A percentile compares a stretch with the other conserved stretches of the same genome.
These are phyloP conservation scores for Alternaria panax DNA, from an alignment of 2,329 filamentous ascomycete genomes.

Conservation along the genomic window DNA sequence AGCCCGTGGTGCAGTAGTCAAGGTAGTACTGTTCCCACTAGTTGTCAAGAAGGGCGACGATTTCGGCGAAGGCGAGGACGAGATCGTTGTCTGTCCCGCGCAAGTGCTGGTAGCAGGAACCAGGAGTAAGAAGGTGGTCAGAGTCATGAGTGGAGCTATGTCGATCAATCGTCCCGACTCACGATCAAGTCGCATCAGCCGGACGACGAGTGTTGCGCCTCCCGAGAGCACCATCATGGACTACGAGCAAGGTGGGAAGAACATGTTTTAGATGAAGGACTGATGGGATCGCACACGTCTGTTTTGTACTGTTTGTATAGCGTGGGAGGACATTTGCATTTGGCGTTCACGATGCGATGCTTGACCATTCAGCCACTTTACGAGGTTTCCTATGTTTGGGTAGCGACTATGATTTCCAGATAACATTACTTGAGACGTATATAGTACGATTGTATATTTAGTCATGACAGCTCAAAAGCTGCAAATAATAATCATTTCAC, in stretches of 20 bases:
- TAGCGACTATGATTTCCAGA: not conserved
- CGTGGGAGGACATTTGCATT: conserved; percentile 15
- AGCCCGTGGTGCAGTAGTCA: conserved; percentile 76
- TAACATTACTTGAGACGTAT: conserved; percentile 1
- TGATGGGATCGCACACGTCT: conserved; percentile 7
- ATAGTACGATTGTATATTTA: conserved; percentile 4
- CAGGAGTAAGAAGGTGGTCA: conserved; percentile 58
- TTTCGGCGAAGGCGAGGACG: conserved; percentile 83
- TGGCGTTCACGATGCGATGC: conserved; percentile 2
- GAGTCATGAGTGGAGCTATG: conserved; percentile 60
- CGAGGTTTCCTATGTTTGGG: conserved; percentile 8
- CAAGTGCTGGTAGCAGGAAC: conserved; percentile 80
- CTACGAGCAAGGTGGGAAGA: conserved; percentile 32
- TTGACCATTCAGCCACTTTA: not conserved
- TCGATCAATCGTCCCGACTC: conserved; percentile 50
- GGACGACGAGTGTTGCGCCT: conserved; percentile 38
- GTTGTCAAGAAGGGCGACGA: conserved; percentile 97
- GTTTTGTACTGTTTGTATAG: conserved; percentile 10
- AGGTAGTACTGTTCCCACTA: conserved; percentile 92
- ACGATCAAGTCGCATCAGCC: conserved; percentile 35
- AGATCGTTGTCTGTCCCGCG: conserved; percentile 93
- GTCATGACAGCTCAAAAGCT: not conserved
- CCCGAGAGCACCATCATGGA: conserved; percentile 48
- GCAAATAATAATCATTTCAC: not conserved
- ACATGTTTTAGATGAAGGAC: conserved; percentile 35